phyloP scores from a whole-genome alignment of 495 filamentous ascomycete species.

The Neurospora pannonica region DNA sequence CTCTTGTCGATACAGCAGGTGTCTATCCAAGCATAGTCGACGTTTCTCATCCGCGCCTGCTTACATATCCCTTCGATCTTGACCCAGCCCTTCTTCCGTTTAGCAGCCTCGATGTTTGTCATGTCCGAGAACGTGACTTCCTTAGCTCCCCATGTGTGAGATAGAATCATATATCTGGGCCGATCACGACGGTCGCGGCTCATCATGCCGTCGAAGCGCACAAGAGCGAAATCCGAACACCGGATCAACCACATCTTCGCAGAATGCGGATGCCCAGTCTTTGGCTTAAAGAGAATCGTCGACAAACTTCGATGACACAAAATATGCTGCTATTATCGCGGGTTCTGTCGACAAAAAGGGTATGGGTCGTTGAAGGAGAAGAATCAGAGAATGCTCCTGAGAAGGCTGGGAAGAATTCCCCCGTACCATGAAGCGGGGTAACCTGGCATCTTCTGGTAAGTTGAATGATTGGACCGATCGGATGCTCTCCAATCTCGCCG shows the following conservation, averaged over 20 bases:
- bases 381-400: not conserved
- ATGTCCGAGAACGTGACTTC: constrained; percentile 11
- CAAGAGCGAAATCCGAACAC: not conserved
- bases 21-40: constrained; percentile 15
- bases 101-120: not conserved
- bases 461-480: not conserved
- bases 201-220: not conserved
- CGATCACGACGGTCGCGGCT: not conserved
- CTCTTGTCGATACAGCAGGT: constrained; percentile 29
- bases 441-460: not conserved
- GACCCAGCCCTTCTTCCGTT: constrained; percentile 14
- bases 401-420: not conserved
- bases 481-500: not conserved
- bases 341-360: not conserved
- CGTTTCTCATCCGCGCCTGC: not conserved
- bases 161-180: constrained; percentile 3
- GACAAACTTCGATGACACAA: not conserved
- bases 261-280: not conserved
- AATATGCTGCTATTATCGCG: not conserved
- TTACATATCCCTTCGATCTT: constrained; percentile 11
- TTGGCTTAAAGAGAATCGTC: not conserved
- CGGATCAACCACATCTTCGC: not conserved
- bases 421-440: not conserved
- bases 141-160: constrained; percentile 12
- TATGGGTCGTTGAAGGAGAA: not conserved